Base-by-base conservation (phyloP, 805 yeast species). In the Zygoascus tannicola region DNA sequence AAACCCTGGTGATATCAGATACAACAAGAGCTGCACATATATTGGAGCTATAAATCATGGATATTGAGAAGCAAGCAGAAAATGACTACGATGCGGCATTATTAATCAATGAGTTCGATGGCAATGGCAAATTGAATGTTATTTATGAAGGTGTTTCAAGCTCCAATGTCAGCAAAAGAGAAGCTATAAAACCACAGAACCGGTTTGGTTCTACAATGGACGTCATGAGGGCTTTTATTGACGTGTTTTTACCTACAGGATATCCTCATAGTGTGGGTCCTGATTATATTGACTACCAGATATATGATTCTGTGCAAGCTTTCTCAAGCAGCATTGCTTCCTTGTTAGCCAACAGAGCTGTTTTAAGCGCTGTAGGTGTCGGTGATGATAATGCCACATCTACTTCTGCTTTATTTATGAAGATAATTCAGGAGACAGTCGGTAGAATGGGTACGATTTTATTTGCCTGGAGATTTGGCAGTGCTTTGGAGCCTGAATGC, bases 281-380 rank as follows among this genome's bases (percentile, higher is more conserved):
- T 1, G 67, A 62, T 41, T 62, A 62, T 40, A 47, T 56, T 18
- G 55, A 56, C 37, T 62, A 62, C 42, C 67, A 62, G 50, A 56
- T 59, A n/a, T 62, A 50, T 43, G 67, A 62, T 49, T 61, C 67
- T 19, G 45, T 63, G 26, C 67, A 62, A 47, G 67, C 67, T 12
- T 62, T 62, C 43, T 56, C 63, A 14, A 46, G 55, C 39, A 56
- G 66, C 5, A 61, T 62, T 32, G 63, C 65, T 4, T 41, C 48
- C 15, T 47, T 62, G 34, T 50, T 62, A 40, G 67, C 66, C 26
- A 62, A 60, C 41, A 47, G 67, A 3, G 59, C 64, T 14, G 63
- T 62, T 8, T 48, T 62, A 28, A 39, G 48, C 23, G 65, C 65
- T 15, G 65, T 62, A 12, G 67, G 67, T 2, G 67, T 62, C 3